Conservation (phyloP, 2,329 filamentous ascomycete species). For the Colletotrichum cuscutae region DNA sequence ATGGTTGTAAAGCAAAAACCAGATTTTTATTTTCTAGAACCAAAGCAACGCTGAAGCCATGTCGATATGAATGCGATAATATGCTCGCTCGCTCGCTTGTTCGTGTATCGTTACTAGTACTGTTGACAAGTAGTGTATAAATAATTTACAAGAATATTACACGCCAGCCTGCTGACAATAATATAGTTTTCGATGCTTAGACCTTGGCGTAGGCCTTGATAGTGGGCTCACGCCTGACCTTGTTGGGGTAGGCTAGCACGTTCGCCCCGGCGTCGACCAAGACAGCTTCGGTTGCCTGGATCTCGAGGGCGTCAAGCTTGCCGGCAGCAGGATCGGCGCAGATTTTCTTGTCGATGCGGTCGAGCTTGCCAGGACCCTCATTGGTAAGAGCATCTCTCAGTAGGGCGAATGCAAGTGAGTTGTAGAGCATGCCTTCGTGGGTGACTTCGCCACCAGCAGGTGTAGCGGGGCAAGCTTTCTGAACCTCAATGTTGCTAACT, state of each 20-base stretch:
- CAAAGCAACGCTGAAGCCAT: not conserved
- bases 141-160: not conserved
- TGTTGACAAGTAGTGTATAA: not conserved
- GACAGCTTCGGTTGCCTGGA: constrained; percentile 5
- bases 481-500: constrained; percentile 61
- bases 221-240: constrained; percentile 8
- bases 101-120: not conserved
- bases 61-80: not conserved
- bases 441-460: constrained; percentile 56
- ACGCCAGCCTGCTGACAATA: not conserved
- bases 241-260: not conserved
- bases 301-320: not conserved
- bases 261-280: constrained; percentile 1
- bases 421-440: constrained; percentile 58
- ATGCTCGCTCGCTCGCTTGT: not conserved
- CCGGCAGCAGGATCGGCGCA: constrained; percentile 14
- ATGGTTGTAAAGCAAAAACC: not conserved
- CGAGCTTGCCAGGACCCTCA: constrained; percentile 12
- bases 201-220: constrained; percentile 11
- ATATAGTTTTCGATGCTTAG: not conserved
- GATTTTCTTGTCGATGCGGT: constrained; percentile 12
- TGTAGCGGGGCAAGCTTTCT: constrained; percentile 51
- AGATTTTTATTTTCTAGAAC: not conserved
- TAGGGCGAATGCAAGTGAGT: constrained; percentile 50
- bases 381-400: constrained; percentile 44